These are phyloP conservation scores for Multifurca ochricompacta DNA, from an alignment of 768 basidiomycete species.

Conservation along the genomic window DNA sequence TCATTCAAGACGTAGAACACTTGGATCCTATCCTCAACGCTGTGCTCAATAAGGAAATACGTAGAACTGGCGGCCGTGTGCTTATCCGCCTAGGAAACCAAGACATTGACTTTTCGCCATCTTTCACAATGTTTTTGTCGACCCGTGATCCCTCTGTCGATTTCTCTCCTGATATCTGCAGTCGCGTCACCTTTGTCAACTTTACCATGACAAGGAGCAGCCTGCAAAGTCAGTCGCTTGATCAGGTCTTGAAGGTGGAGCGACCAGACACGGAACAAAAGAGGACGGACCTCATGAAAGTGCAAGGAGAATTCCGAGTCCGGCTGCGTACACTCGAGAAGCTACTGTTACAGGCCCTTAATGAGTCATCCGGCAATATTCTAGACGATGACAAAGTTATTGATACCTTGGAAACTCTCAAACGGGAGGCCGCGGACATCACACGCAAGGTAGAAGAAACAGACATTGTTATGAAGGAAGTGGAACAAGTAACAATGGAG, in stretches of 20 bases:
- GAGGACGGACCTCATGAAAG: slow-evolving; percentile 93
- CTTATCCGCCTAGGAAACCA: slow-evolving; percentile 94
- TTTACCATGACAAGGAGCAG: slow-evolving; percentile 99
- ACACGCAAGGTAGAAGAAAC: slow-evolving; percentile 95
- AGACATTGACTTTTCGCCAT: slow-evolving; percentile 98
- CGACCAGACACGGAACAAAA: slow-evolving; percentile 94
- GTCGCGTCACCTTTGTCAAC: slow-evolving; percentile 92
- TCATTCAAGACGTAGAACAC: slow-evolving; percentile 97
- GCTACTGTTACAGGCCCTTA: slow-evolving; percentile 86
- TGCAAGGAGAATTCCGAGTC: slow-evolving; percentile 95
- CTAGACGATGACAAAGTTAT: slow-evolving; percentile 99
- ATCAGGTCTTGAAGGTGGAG: slow-evolving; percentile 95
- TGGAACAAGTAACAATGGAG: slow-evolving; percentile 91
- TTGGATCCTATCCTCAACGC: slow-evolving; percentile 96
- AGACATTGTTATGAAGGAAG: slow-evolving; percentile 90
- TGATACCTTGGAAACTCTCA: slow-evolving; percentile 89
- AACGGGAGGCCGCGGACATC: slow-evolving; percentile 93
- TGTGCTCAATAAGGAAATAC: slow-evolving; percentile 93
- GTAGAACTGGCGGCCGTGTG: slow-evolving; percentile 93
- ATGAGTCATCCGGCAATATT: slow-evolving; percentile 95
- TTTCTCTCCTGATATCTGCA: slow-evolving; percentile 98
- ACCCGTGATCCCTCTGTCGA: slow-evolving; percentile 96
- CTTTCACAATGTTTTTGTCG: slow-evolving; percentile 99
- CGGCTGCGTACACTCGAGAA: slow-evolving; percentile 90
- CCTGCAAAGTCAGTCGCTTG: slow-evolving; percentile 95